Evolutionary conservation across 202 grass and related monocot species (phyloP).

Genomic region (Zoysia matrella): DNA sequence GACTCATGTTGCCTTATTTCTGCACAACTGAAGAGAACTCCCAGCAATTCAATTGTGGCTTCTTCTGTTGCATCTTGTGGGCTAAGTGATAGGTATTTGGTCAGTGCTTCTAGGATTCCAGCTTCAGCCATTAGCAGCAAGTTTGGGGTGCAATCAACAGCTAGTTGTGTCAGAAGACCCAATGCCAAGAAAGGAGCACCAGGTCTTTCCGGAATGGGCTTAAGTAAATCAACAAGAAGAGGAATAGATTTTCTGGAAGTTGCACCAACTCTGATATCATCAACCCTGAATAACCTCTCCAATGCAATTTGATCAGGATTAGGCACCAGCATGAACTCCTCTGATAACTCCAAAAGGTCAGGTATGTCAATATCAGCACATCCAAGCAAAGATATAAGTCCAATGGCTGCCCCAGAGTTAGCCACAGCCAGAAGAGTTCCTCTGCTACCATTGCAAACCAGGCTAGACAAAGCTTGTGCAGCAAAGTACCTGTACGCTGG

Average conservation of each 20-base stretch:
- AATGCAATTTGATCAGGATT: slow-evolving; percentile 90
- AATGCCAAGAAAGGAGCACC: slow-evolving; percentile 97
- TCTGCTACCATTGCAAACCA: slow-evolving; percentile 95
- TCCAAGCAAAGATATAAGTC: slow-evolving; percentile 96
- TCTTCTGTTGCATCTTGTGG: slow-evolving; percentile 99
- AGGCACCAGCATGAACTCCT: slow-evolving; percentile 84
- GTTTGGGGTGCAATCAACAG: slow-evolving; percentile 83
- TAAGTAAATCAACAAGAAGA: slow-evolving; percentile 97
- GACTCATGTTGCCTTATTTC: slow-evolving; percentile 98
- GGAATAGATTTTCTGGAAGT: slow-evolving; percentile 96
- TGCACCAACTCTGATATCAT: slow-evolving; percentile 93
- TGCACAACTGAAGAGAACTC: slow-evolving; percentile 77
- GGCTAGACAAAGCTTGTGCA: slow-evolving; percentile 93
- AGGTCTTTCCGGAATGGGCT: slow-evolving; percentile 96
- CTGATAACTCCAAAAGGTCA: slow-evolving; percentile 95
- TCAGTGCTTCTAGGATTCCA: slow-evolving; percentile 90
- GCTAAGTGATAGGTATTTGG: slow-evolving; percentile 95
- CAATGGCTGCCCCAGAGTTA: slow-evolving; percentile 85
- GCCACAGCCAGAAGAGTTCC: slow-evolving; percentile 95
- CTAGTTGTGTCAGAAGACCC: slow-evolving; percentile 88
- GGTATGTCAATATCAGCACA: slow-evolving; percentile 97
- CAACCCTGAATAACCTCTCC: slow-evolving; percentile 96
- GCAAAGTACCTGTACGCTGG: slow-evolving; percentile 95
- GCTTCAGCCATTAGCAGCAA: slow-evolving; percentile 97
- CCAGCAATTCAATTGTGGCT: slow-evolving; percentile 92